Evolutionary conservation across 2,329 filamentous ascomycete species (phyloP), one percentile per base, ranked within the genome.

Genomic region (Colletotrichum scovillei): DNA sequence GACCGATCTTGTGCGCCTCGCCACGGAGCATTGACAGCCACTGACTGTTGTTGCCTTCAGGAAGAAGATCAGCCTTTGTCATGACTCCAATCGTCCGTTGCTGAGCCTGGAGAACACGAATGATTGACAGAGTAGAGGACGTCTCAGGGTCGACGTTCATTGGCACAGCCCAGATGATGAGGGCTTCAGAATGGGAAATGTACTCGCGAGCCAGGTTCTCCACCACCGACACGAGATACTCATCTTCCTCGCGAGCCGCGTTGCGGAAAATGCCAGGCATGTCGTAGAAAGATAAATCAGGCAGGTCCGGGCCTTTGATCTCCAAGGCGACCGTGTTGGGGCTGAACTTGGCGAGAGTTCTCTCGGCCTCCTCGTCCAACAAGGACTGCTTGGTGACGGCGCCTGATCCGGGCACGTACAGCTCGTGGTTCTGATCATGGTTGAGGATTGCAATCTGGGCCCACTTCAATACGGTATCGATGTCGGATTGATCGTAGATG

Each of bases 201-300:
- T 97, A 97, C 0, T 91, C 86, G 2, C 86, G 87, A 0, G 94
- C 91, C 0, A 98, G 80, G 22, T 93, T 93, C 63, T 91, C 87
- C 0, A 97, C 93, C 0, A 97, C 90, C 0, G 88, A 85, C 14
- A 95, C 92, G 0, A 96, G 84, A 69, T 93, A 93, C 11, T 89
- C 86, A 19, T 95, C 91, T 3, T 89, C 85, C 8, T 88, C 88
- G 8, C 91, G 86, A 2, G 91, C 89, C 0, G 92, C 88, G 8
- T 92, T 92, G 24, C 91, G 90, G 74, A 97, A 96, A 0, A 97
- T 91, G 0, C 95, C 95, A 0, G 95, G 95, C 0, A 98, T 86
- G 74, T 98, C 95, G 74, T 94, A 96, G 77, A 98, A 97, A 0
- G 92, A 94, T 0, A 98, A 80, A 6, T 94, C 91, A 0, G 94